Evolutionary conservation across 2,329 filamentous ascomycete species (phyloP), one percentile per base, ranked within the genome.

Genomic region (Phialophora expanda): DNA sequence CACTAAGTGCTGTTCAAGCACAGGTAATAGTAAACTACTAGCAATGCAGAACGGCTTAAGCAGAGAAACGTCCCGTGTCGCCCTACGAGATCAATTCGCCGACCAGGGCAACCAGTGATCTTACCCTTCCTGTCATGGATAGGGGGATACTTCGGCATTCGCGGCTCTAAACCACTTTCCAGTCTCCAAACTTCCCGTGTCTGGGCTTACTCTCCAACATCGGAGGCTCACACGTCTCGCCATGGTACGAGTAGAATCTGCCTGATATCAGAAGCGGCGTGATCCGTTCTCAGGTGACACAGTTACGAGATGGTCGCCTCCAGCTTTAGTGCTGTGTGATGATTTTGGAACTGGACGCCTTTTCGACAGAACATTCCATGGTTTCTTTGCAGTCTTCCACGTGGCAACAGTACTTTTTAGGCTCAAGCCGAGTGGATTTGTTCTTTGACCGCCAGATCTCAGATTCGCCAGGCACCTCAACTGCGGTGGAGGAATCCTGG

Each of bases 391-490:
- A 61, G 58, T 53, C 44, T 24, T 28, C 46, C 58, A 61, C 58
- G 58, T 61, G 58, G 58, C 58, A 26, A n/a, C 26, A 30, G 51
- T 28, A 26, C 32, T 22, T 46, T 56, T 56, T 55, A 56, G 60
- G 60, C 50, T 62, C 60, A 32, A 55, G 51, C 60, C 60, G 50
- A 44, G 50, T 55, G 50, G 60, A 24, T 22, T 50, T 34, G n/a
- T 17, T 50, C 48, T 62, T 62, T 50, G 60, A 46, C 50, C 60
- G 51, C 51, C 50, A 26, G 59, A 62, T 55, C 60, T 56, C 34
- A 56, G 53, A 55, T 62, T 56, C 24, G 41, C 28, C 53, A 55
- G 34, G n/a, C 58, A 61, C 5, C 51, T 34, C 48, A 56, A 54
- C 60, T 46, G 55, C 20, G 51, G 17, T 44, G 17, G 38, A 44